Evolutionary conservation across 2,329 filamentous ascomycete genomes (phyloP).

Genomic region (Claviceps quebecensis): DNA sequence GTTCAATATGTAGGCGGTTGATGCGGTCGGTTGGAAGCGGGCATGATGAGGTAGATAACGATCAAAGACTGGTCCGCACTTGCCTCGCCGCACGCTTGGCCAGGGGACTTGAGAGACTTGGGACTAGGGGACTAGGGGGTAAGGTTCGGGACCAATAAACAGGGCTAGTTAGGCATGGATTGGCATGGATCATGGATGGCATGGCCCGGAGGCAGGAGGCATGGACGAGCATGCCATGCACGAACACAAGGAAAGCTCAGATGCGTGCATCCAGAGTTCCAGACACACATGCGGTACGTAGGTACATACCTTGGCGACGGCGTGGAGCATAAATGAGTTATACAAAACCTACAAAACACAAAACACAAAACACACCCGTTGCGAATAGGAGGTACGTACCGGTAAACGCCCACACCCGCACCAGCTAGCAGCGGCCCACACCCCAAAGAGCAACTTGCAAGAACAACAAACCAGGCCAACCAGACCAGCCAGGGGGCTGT

Average conservation of each 20-base stretch:
- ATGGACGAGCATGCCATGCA: neutral
- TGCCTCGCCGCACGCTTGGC: neutral
- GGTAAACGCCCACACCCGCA: neutral
- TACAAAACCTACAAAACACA: too few relatives aligned
- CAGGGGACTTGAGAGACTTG: neutral
- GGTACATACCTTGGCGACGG: neutral
- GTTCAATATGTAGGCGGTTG: slow-evolving; percentile 11
- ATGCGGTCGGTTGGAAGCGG: slow-evolving; percentile 8
- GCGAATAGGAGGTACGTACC: too few relatives aligned
- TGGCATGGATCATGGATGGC: neutral
- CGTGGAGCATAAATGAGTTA: neutral
- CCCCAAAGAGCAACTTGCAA: neutral
- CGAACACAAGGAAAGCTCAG: neutral
- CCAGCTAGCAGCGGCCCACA: neutral
- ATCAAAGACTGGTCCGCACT: slow-evolving; percentile 4
- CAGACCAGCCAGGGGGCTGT: neutral
- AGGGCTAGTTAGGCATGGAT: neutral
- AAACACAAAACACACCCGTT: too few relatives aligned
- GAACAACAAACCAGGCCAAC: neutral
- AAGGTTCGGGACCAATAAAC: neutral
- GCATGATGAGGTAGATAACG: slow-evolving; percentile 15
- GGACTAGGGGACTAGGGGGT: too few relatives aligned
- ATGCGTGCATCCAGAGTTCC: neutral
- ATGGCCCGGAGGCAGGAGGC: neutral
- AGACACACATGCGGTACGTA: neutral